phyloP scores from a whole-genome alignment of 805 yeast genomes.

The Barnettozyma botsteinii region DNA sequence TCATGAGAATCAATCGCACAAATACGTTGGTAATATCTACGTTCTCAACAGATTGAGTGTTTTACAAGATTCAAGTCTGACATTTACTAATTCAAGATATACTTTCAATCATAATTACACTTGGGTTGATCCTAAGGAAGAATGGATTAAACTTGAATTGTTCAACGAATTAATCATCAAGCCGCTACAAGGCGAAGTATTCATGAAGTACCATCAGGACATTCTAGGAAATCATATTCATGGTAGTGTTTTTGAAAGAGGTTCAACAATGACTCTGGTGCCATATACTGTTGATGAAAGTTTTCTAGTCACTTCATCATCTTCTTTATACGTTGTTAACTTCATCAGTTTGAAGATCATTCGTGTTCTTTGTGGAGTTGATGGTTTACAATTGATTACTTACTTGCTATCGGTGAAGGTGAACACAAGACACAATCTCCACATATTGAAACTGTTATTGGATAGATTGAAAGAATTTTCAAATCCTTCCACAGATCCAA shows the following conservation, averaged over 20 bases:
- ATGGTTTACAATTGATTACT: conserved; percentile 21
- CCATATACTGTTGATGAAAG: conserved; percentile 21
- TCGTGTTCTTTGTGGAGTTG: conserved; percentile 16
- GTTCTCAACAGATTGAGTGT: conserved; percentile 17
- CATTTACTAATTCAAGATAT: conserved; percentile 17
- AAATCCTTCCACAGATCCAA: neutral
- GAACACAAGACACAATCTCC: conserved; percentile 21
- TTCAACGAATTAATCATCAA: conserved; percentile 22
- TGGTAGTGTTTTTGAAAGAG: conserved; percentile 16
- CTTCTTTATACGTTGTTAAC: conserved; percentile 19
- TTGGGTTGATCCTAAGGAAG: conserved; percentile 23
- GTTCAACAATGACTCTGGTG: conserved; percentile 18
- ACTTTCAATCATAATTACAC: conserved; percentile 20
- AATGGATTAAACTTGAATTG: conserved; percentile 16
- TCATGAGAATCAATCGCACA: conserved; percentile 21
- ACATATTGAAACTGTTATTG: conserved; percentile 16
- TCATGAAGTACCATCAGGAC: conserved; percentile 19
- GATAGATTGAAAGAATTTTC: conserved; percentile 2
- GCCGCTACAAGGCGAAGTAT: conserved; percentile 20
- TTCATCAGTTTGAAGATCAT: conserved; percentile 20
- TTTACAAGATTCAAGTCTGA: conserved; percentile 18
- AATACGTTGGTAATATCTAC: conserved; percentile 24
- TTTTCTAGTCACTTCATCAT: conserved; percentile 14
- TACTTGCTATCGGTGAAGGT: conserved; percentile 18
- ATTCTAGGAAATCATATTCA: conserved; percentile 21